Evolutionary conservation across 2,329 filamentous ascomycete genomes (phyloP).

Genomic region (Elsinoe australis): DNA sequence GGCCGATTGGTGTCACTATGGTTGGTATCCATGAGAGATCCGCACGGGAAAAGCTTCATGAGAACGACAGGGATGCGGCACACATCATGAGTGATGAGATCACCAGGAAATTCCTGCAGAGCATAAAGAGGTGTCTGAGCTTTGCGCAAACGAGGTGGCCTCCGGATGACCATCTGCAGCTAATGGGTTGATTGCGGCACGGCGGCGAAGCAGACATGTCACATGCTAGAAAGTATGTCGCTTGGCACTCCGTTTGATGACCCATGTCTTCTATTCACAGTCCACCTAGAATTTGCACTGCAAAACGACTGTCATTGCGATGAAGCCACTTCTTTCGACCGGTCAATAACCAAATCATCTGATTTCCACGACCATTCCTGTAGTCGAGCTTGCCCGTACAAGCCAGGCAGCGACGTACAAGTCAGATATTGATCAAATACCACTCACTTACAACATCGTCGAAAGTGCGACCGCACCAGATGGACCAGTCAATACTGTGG

Average conservation of each 20-base stretch:
- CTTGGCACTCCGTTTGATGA: constrained; percentile 12
- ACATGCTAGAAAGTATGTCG: constrained; percentile 7
- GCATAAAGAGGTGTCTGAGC: constrained; percentile 91
- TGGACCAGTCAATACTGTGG: constrained; percentile 5
- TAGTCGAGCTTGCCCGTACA: neutral
- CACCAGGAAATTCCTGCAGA: constrained; percentile 92
- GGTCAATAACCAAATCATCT: constrained; percentile 3
- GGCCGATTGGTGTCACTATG: constrained; percentile 99
- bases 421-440: too few relatives aligned
- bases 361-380: neutral
- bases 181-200: constrained; percentile 65
- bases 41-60: constrained; percentile 88
- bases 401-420: too few relatives aligned
- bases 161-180: constrained; percentile 79
- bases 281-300: neutral
- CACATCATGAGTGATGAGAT: constrained; percentile 97
- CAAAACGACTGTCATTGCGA: neutral
- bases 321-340: neutral
- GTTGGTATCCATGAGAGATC: constrained; percentile 98
- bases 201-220: constrained; percentile 7
- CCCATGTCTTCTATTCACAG: too few relatives aligned
- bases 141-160: constrained; percentile 97
- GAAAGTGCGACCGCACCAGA: neutral
- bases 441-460: too few relatives aligned
- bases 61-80: constrained; percentile 65